Conservation (phyloP, 257 asterid species). For the Paulownia fortunei region DNA sequence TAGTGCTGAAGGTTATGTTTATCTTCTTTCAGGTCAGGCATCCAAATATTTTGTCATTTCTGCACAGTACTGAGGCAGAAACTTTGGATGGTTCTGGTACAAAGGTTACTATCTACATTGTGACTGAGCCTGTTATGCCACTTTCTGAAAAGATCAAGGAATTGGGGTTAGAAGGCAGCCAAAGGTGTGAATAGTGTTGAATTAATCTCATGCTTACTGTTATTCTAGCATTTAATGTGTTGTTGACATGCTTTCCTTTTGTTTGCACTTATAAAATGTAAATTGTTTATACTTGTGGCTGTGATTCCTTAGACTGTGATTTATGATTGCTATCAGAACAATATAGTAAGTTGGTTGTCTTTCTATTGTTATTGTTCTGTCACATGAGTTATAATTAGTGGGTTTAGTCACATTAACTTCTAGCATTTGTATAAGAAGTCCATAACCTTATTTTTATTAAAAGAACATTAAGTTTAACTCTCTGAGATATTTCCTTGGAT, state of each 20-base stretch:
- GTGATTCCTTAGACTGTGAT: conserved; percentile 28
- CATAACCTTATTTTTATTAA: conserved; percentile 13
- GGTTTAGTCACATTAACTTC: background rate
- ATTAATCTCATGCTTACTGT: conserved; percentile 24
- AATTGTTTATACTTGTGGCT: conserved; percentile 15
- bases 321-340: conserved; percentile 1
- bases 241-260: conserved; percentile 24
- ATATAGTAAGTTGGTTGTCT: background rate
- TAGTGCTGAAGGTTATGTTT: conserved; percentile 35
- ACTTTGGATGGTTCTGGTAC: conserved; percentile 74
- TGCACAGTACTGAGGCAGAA: conserved; percentile 96
- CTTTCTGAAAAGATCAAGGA: conserved; percentile 95
- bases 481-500: conserved; percentile 25
- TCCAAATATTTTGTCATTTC: conserved; percentile 94
- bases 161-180: conserved; percentile 85
- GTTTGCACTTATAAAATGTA: background rate
- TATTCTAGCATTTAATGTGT: conserved; percentile 22
- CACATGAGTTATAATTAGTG: conserved; percentile 9
- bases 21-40: conserved; percentile 87
- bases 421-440: background rate
- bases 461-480: background rate
- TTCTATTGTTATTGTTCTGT: conserved; percentile 24
- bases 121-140: conserved; percentile 97
- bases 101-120: conserved; percentile 87
- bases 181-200: conserved; percentile 60